Conservation (phyloP, 345 rosid species). For the Gossypium anomalum region DNA sequence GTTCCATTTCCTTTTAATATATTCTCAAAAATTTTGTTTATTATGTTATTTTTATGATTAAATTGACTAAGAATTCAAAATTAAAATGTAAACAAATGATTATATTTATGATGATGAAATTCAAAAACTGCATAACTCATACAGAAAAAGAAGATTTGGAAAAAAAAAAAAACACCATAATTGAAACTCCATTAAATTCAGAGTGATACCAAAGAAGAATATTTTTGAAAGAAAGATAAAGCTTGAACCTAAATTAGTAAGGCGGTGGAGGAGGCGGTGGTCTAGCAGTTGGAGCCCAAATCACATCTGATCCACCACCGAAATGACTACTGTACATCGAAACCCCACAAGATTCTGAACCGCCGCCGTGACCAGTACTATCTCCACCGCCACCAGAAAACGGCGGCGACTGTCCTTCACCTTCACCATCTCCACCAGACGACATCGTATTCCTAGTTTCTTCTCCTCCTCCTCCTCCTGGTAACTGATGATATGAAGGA, state of each 20-base stretch:
- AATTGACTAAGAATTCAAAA: neutral
- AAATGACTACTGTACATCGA: conserved; percentile 61
- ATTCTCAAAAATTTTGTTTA: too few relatives aligned
- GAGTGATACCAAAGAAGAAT: neutral
- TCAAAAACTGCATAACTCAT: neutral
- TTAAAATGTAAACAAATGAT: neutral
- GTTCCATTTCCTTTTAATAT: too few relatives aligned
- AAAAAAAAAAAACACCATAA: neutral
- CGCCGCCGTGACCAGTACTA: conserved; percentile 38
- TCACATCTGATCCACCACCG: conserved; percentile 51
- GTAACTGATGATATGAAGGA: conserved; percentile 61
- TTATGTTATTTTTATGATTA: too few relatives aligned
- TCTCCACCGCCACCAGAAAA: conserved; percentile 52
- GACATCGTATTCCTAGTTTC: conserved; percentile 42
- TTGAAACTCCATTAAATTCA: neutral
- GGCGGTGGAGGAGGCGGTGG: conserved; percentile 41
- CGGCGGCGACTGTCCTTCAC: conserved; percentile 45
- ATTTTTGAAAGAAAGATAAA: neutral
- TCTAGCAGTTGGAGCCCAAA: conserved; percentile 74
- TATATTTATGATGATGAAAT: neutral
- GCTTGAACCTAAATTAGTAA: neutral
- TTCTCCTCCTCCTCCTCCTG: conserved; percentile 32
- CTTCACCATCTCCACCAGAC: conserved; percentile 38
- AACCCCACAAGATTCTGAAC: conserved; percentile 45
- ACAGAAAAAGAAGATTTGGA: neutral